phyloP scores from a whole-genome alignment of 306 rosid species.

The Vigna trinervia region DNA sequence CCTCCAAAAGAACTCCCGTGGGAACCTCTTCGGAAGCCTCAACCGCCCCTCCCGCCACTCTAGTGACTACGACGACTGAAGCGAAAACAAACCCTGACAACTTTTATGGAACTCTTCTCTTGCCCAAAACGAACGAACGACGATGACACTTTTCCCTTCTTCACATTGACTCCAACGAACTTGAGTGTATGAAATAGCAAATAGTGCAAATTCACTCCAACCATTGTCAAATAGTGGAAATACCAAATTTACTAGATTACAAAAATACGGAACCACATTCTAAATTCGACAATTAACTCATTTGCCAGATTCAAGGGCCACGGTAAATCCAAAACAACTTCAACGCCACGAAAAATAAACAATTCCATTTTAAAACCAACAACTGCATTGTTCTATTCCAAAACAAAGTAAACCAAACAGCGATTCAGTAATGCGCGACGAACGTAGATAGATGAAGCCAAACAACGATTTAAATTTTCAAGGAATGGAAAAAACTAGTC shows the following conservation, averaged over 20 bases:
- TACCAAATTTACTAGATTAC: not conserved
- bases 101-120: no score
- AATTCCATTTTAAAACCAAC: not conserved
- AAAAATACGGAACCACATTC: not conserved
- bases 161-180: no score
- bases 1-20: conserved; percentile 71
- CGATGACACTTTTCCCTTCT: no score
- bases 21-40: conserved; percentile 49
- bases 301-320: not conserved
- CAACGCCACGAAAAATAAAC: not conserved
- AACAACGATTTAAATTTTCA: not conserved
- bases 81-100: no score
- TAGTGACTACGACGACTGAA: no score
- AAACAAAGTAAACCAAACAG: not conserved
- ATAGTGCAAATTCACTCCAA: no score
- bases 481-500: not conserved
- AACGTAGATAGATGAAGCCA: not conserved
- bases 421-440: not conserved
- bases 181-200: no score
- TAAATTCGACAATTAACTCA: not conserved
- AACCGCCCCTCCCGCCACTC: no score
- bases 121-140: no score
- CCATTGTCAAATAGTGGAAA: not conserved
- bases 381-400: not conserved
- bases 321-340: not conserved